These are phyloP conservation scores for Xanthoconium stramineum DNA, from an alignment of 768 basidiomycete species.

Conservation along the genomic window DNA sequence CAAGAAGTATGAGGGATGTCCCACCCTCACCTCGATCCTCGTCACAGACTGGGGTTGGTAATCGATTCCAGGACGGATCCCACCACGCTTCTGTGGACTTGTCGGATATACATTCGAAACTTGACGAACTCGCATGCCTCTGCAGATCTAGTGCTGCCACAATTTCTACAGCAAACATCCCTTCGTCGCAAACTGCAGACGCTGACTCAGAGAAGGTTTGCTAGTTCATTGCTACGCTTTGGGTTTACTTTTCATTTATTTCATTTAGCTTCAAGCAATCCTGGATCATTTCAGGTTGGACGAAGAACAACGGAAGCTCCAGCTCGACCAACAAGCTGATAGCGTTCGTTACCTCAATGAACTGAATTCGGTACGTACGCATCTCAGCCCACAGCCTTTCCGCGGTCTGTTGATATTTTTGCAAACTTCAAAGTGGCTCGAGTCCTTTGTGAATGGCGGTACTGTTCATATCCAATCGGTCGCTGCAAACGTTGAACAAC, in stretches of 20 bases:
- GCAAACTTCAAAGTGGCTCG: constrained; percentile 61
- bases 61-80: neutral
- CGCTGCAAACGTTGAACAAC: constrained; percentile 54
- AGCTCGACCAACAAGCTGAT: constrained; percentile 67
- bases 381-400: neutral
- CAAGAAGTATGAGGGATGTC: constrained; percentile 11
- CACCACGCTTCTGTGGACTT: constrained; percentile 15
- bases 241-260: neutral
- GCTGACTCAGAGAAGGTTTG: constrained; percentile 21
- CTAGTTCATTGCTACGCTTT: neutral
- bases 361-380: constrained; percentile 55
- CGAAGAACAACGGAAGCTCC: constrained; percentile 43
- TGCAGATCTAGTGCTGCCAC: constrained; percentile 5
- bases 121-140: constrained; percentile 35
- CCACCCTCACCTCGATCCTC: neutral
- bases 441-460: constrained; percentile 76
- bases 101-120: constrained; percentile 33
- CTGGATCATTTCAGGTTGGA: constrained; percentile 46
- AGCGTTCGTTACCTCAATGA: constrained; percentile 77
- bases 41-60: neutral
- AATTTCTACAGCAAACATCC: neutral
- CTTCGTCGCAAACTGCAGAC: constrained; percentile 2
- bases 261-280: constrained; percentile 41
- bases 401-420: neutral
- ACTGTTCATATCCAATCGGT: constrained; percentile 67